Evolutionary conservation across 2,329 filamentous ascomycete genomes (phyloP).

Genomic region (Boeremia lycopersici): DNA sequence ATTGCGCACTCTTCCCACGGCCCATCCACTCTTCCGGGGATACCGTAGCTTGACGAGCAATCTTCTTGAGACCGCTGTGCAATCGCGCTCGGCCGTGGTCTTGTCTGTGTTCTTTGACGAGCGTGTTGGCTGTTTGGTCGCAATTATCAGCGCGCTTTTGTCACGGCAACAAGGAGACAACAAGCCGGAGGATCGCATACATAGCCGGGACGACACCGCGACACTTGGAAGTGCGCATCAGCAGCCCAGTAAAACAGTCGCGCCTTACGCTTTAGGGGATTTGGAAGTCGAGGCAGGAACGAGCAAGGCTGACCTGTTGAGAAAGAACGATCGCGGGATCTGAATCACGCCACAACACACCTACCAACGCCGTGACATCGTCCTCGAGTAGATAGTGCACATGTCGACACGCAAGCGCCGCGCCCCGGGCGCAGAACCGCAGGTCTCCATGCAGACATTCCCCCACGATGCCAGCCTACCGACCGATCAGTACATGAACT

Average conservation of each 20-base stretch:
- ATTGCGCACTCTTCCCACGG: slow-evolving; percentile 4
- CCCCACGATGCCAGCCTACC: slow-evolving; percentile 53
- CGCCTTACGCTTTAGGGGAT: background rate
- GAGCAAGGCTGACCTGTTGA: slow-evolving; percentile 5
- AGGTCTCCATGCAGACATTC: slow-evolving; percentile 59
- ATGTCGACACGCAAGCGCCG: slow-evolving; percentile 68
- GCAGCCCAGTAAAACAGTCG: background rate
- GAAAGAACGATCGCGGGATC: slow-evolving; percentile 7
- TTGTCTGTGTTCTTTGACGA: slow-evolving; percentile 23
- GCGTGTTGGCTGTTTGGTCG: slow-evolving; percentile 20
- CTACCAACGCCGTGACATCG: background rate
- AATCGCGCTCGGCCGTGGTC: slow-evolving; percentile 1
- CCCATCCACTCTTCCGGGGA: background rate
- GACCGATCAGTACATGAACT: slow-evolving; percentile 44
- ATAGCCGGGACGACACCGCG: slow-evolving; percentile 16
- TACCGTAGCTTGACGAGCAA: slow-evolving; percentile 3
- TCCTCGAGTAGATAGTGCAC: slow-evolving; percentile 7
- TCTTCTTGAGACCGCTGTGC: background rate
- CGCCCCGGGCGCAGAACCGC: slow-evolving; percentile 73
- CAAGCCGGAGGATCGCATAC: slow-evolving; percentile 20
- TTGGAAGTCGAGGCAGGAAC: slow-evolving; percentile 3
- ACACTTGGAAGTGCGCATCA: background rate
- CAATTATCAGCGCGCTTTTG: slow-evolving; percentile 18
- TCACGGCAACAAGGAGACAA: slow-evolving; percentile 23
- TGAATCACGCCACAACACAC: slow-evolving; percentile 1